These are phyloP conservation scores for Aureobasidium melanogenum DNA, from an alignment of 2,329 filamentous ascomycete species.

Conservation along the genomic window DNA sequence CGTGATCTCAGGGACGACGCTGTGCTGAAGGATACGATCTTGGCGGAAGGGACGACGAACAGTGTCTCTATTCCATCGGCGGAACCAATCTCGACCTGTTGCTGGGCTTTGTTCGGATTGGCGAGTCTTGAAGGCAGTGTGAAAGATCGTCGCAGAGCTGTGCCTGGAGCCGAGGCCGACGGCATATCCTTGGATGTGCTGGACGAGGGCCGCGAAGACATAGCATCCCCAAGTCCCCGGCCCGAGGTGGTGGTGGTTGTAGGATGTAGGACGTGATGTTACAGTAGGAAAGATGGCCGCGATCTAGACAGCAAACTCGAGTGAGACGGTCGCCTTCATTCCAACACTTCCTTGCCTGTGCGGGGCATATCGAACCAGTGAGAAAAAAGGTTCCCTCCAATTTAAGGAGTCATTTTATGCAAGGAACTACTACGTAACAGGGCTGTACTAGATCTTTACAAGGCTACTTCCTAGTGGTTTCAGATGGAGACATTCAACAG, in stretches of 20 bases:
- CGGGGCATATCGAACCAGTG: not conserved
- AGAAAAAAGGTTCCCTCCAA: not conserved
- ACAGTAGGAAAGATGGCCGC: not conserved
- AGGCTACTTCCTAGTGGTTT: not conserved
- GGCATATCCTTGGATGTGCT: conserved; percentile 21
- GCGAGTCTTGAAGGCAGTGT: conserved; percentile 37
- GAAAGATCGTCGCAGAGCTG: conserved; percentile 35
- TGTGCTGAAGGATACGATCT: conserved; percentile 57
- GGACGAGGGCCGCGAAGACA: conserved; percentile 9
- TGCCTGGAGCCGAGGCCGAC: conserved; percentile 15
- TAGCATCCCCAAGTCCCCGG: conserved; percentile 1
- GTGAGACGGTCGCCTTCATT: not conserved
- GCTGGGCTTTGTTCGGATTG: conserved; percentile 23
- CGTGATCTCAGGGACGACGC: conserved; percentile 22
- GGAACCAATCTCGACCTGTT: conserved; percentile 25
- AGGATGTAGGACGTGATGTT: not conserved
- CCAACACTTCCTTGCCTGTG: not conserved
- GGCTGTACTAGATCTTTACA: not conserved
- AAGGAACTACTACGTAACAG: not conserved
- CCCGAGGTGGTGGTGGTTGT: not conserved
- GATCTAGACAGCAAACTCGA: not conserved
- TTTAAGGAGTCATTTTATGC: conserved; percentile 7
- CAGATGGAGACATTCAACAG: not conserved
- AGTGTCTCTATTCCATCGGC: conserved; percentile 55
- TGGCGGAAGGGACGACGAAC: conserved; percentile 63